Base-by-base conservation (phyloP, 768 basidiomycete species). In the Hygrocybe coccinea region DNA sequence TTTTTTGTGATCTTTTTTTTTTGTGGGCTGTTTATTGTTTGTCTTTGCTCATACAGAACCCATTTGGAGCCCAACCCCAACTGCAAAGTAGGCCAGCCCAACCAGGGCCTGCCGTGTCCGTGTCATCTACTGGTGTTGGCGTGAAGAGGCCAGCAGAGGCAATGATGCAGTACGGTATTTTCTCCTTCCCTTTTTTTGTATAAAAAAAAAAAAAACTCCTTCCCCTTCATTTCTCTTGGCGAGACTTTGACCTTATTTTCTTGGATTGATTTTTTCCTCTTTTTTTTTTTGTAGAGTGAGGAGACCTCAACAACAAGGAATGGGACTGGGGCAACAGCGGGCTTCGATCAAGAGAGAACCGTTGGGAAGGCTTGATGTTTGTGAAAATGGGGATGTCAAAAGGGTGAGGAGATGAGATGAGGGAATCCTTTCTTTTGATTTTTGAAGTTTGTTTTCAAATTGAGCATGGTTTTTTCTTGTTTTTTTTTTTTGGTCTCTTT, bases 311-410 rank as follows among this genome's bases (percentile, higher is more conserved):
- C 64, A 65, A 15, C 22, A 48, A 9, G 73, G 71, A 0, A 76
- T 76, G 71, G 79, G 78, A 12, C 65, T 77, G 19, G 64, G 64
- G 39, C 67, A 75, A 49, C 69, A 71, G 29, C 70, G 25, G 24
- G 38, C 22, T 8, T 24, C 5, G 6, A 35, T 21, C 38, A 56
- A 60, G 57, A 56, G 66, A 58, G 48, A 67, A 62, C 54, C 66
- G 9, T 62, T 76, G 19, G 74, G 69, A 34, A 59, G 66, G 34
- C 63, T 75, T 14, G 76, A 79, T 25, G 56, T 73, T 38, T 69
- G 65, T 9, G 71, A 73, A 14, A 65, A 71, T 44, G 75, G 72
- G 19, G 76, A 78, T 53, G 63, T 73, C 43, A 84, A 84, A 65
- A 71, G 81, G 41, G 19, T 73, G 47, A 73, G 67, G 60, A 68